Percentiles rank a stretch among this genome's conserved stretches.
Evolutionary conservation across 2,329 filamentous ascomycete genomes (phyloP).

Genomic region (Beauveria sp.): DNA sequence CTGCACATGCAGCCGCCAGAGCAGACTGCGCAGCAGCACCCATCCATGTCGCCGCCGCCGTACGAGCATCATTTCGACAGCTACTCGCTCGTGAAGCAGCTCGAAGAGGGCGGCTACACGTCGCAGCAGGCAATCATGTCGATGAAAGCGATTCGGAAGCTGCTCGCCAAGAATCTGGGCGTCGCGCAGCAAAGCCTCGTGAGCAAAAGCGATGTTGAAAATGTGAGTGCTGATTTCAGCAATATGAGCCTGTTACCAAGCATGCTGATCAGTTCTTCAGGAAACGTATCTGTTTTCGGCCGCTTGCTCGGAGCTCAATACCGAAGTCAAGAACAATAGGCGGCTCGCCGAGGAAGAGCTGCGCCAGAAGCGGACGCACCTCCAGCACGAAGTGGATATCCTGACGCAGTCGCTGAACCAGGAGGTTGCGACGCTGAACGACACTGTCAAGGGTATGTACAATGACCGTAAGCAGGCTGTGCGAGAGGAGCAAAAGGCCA

Average conservation of each 20-base stretch:
- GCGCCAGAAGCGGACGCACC: slow-evolving; percentile 71
- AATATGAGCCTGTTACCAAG: not conserved
- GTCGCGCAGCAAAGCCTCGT: slow-evolving; percentile 74
- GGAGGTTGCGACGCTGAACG: slow-evolving; percentile 72
- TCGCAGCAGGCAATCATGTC: slow-evolving; percentile 68
- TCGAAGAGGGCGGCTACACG: slow-evolving; percentile 67
- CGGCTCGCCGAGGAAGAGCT: slow-evolving; percentile 72
- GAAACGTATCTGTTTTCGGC: slow-evolving; percentile 91
- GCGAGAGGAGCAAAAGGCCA: slow-evolving; percentile 74
- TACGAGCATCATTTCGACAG: slow-evolving; percentile 97
- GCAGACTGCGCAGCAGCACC: slow-evolving; percentile 40
- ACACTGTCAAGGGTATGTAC: slow-evolving; percentile 92
- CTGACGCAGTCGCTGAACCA: slow-evolving; percentile 77
- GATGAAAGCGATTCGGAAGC: slow-evolving; percentile 83
- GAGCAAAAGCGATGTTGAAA: slow-evolving; percentile 88
- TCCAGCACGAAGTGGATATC: slow-evolving; percentile 96
- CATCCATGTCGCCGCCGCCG: slow-evolving; percentile 63
- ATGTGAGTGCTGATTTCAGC: slow-evolving; percentile 33
- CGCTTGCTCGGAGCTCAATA: slow-evolving; percentile 83
- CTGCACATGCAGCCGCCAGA: slow-evolving; percentile 38
- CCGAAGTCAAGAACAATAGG: slow-evolving; percentile 74
- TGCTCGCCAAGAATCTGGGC: slow-evolving; percentile 73
- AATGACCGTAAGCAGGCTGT: slow-evolving; percentile 93
- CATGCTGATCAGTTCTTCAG: slow-evolving; percentile 26
- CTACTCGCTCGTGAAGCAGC: slow-evolving; percentile 76